Percentiles rank a stretch among this genome's conserved stretches.
These are phyloP conservation scores for Pseudotsuga menziesii DNA, from an alignment of 75 land plant species.

Conservation along the genomic window DNA sequence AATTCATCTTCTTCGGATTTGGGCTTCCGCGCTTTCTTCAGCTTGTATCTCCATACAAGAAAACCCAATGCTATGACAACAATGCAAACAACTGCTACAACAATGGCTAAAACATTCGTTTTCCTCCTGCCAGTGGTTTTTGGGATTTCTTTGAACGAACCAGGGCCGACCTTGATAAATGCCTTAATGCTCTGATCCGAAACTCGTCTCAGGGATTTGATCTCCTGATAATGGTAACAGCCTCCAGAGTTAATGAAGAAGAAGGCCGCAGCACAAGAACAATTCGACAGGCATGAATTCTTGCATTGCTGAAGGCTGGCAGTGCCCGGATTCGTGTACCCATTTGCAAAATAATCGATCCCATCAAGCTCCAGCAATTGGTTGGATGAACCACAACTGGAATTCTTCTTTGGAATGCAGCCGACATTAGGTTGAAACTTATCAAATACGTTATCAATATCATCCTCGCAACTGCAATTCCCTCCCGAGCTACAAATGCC, in stretches of 20 bases:
- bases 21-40: background rate
- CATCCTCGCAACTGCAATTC: conserved; percentile 8
- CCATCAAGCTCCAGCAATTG: conserved; percentile 11
- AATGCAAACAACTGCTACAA: background rate
- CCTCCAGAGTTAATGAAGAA: conserved; percentile 2
- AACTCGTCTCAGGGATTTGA: conserved; percentile 7
- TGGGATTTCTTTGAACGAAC: background rate
- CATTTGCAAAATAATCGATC: conserved; percentile 19
- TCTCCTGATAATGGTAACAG: conserved; percentile 13
- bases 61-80: background rate
- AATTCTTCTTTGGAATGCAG: background rate
- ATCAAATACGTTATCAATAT: background rate
- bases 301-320: conserved; percentile 12
- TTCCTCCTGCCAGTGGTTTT: background rate
- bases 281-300: conserved; percentile 2
- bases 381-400: background rate
- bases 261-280: conserved; percentile 14
- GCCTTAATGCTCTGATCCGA: conserved; percentile 14
- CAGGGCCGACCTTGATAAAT: conserved; percentile 15
- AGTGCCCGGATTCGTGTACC: background rate
- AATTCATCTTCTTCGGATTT: conserved; percentile 17
- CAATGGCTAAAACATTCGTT: background rate
- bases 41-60: background rate
- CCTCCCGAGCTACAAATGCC: conserved; percentile 18
- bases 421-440: conserved; percentile 1